These are phyloP conservation scores for Lipomyces mesembrius DNA, from an alignment of 805 yeast species.

Conservation along the genomic window DNA sequence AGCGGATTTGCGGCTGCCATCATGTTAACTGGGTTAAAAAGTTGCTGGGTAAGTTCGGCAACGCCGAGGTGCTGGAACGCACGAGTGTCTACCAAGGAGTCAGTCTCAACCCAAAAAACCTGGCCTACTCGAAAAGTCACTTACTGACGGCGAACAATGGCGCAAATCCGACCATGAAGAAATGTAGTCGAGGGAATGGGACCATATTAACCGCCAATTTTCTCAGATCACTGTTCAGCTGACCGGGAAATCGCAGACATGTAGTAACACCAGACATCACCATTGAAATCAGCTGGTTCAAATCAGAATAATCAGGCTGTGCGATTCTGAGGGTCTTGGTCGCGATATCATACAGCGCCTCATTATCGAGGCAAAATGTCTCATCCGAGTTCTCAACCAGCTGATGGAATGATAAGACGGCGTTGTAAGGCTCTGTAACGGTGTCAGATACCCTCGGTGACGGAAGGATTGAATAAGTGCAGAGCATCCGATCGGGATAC, in stretches of 20 bases:
- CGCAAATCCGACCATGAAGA: constrained; percentile 94
- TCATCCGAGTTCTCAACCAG: constrained; percentile 89
- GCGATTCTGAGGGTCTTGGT: constrained; percentile 80
- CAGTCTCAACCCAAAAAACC: too few species aligned
- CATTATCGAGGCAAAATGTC: constrained; percentile 94
- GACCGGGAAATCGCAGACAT: constrained; percentile 92
- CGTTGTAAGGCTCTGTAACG: constrained; percentile 94
- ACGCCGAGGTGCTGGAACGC: constrained; percentile 84
- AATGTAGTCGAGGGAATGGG: constrained; percentile 93
- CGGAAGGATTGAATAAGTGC: constrained; percentile 91
- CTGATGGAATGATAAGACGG: constrained; percentile 88
- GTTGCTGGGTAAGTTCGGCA: constrained; percentile 90
- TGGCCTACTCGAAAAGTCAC: constrained; percentile 3
- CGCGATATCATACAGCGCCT: constrained; percentile 88
- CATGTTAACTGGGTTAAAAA: constrained; percentile 90
- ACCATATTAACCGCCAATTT: constrained; percentile 92
- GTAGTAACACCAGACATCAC: constrained; percentile 97
- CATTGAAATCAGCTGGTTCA: constrained; percentile 80
- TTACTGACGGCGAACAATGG: constrained; percentile 69
- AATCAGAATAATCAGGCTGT: constrained; percentile 77
- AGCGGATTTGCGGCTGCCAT: constrained; percentile 95
- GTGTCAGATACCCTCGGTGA: constrained; percentile 91
- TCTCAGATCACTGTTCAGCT: constrained; percentile 88
- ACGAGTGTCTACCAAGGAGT: constrained; percentile 59
- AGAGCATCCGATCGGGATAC: constrained; percentile 94